Evolutionary conservation across 768 basidiomycete species (phyloP), one percentile per base, ranked within the genome.

Genomic region (Kockovaella imperatae): DNA sequence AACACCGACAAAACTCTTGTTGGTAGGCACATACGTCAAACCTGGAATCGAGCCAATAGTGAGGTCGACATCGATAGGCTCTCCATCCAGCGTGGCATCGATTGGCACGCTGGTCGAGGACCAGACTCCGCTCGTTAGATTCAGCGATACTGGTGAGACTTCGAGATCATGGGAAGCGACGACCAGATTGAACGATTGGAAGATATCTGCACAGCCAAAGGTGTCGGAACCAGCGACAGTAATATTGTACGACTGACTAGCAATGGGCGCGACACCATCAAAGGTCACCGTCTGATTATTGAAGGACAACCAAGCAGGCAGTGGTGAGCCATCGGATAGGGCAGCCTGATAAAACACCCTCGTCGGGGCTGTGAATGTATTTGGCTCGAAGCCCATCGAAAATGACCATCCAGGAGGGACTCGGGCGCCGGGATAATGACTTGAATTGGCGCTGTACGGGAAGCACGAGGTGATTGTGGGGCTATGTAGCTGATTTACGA

Each of bases 321-420:
- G 74, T 4, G 76, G 74, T 1, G 80, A 79, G n/a, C 86, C 83
- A 55, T 87, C 79, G 1, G 75, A 73, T 60, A 78, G 78, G 28
- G 78, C 75, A 23, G 82, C 81, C 8, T 76, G 75, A 62, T 90
- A 90, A 62, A 64, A 83, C 13, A 87, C 53, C 34, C 71, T 72
- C 15, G 49, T 46, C 1, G 57, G 50, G 25, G 77, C 73, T 2
- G 64, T 50, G 68, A 81, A 83, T 2, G 85, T 89, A 29, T 77
- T 73, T 50, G 78, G 74, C 42, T 81, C 72, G 58, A 95, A 80
- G 13, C 90, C 91, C 49, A 96, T 78, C 60, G 86, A 87, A 73
- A 93, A 96, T 0, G 86, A 86, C 88, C 89, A 93, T 36, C 74
- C 70, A 5, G 79, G 79, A 1, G 87, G 88, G 8, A 93, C 79